Evolutionary conservation across 2,329 filamentous ascomycete genomes (phyloP), one percentile per base, ranked within the genome.

Genomic region (Akanthomyces muscarius): DNA sequence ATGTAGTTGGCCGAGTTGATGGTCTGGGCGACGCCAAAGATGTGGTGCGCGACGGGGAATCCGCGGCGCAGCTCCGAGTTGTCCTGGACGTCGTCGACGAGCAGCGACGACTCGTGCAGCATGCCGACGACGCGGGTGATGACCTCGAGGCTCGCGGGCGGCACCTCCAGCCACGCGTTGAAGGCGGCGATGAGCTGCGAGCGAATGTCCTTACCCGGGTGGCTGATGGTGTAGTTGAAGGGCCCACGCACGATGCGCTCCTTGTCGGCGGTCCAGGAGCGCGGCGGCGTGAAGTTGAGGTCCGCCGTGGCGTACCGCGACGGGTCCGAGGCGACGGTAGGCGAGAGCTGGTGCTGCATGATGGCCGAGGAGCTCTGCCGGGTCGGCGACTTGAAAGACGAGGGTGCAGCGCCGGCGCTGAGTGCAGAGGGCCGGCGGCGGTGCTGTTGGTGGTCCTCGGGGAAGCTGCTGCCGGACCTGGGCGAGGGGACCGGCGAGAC

Each of bases 1-100:
- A 94, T 85, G 76, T 96, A 96, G 76, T 96, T 96, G 66, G 91
- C 91, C 56, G 88, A 89, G 76, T 96, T 96, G 77, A 96, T 95
- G 50, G 91, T 95, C 76, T 96, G 92, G 6, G 92, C 87, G 4
- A 89, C 87, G 65, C 92, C 92, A 71, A 93, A 96, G 69, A 96
- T 92, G 73, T 81, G 86, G 76, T 96, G 90, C 3, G 92, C 90
- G 23, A 94, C 91, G 14, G 92, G 92, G 45, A 91, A 82, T 48
- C 92, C 91, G 47, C 92, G 85, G 47, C 92, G 88, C 33, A 96
- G 82, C 66, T 86, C 77, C 2, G 89, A 92, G 48, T 84, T 87
- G 76, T 96, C 92, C 78, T 96, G 90, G 7, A 96, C 91, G 74
- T 96, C 92, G 76, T 96, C 92, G 63, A 96, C 86, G 28, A 96